These are phyloP conservation scores for Taiozyma sp. DNA, from an alignment of 1,139 yeast species.

Conservation along the genomic window DNA sequence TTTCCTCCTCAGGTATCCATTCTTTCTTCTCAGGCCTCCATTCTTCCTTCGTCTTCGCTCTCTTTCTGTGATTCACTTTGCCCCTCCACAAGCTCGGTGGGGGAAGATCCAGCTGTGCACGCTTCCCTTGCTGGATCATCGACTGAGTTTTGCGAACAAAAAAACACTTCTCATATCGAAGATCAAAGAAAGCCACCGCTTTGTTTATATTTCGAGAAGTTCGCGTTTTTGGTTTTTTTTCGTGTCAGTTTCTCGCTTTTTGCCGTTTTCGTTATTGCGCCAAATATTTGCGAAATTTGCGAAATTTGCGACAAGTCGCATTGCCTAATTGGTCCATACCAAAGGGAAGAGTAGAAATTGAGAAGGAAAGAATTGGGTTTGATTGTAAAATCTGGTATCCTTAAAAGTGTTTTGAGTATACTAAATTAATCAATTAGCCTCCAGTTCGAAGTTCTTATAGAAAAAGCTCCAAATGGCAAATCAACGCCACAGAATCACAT, in stretches of 20 bases:
- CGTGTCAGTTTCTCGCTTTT: not conserved
- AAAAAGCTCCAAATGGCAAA: not conserved
- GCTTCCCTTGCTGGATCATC: not conserved
- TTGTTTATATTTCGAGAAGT: not conserved
- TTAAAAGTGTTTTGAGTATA: too few species aligned
- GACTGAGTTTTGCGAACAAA: not conserved
- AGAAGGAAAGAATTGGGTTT: too few species aligned
- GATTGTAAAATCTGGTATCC: too few species aligned
- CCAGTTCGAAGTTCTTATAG: too few species aligned
- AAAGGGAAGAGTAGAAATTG: too few species aligned
- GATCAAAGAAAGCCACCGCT: not conserved
- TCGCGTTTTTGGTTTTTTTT: not conserved
- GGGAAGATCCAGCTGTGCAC: not conserved
- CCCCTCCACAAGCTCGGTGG: not conserved
- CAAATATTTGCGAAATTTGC: not conserved
- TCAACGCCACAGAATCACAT: too few species aligned
- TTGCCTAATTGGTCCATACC: too few species aligned
- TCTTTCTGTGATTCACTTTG: not conserved
- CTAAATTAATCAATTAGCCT: too few species aligned
- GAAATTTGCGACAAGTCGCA: too few species aligned
- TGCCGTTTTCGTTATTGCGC: not conserved
- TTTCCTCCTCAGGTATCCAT: constrained; percentile 8
- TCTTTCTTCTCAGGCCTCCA: not conserved
- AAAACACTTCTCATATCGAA: not conserved
- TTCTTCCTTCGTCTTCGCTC: not conserved